Evolutionary conservation across 169 alveolate species (phyloP), one percentile per base, ranked within the genome.

Genomic region (Plasmodium vivax): DNA sequence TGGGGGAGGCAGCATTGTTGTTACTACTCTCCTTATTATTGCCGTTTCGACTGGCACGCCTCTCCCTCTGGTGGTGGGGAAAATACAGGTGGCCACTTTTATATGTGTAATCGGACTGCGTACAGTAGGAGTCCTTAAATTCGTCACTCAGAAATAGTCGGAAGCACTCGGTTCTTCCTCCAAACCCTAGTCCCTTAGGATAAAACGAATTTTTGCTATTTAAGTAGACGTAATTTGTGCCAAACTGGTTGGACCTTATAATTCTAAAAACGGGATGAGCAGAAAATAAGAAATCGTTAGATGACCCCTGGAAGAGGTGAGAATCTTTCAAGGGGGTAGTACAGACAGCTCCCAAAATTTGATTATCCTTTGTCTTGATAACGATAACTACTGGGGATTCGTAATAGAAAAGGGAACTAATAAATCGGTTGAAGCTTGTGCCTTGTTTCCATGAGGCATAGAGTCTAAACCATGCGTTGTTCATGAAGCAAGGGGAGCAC

Each of bases 401-500:
- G 41, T 92, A 92, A 92, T 92, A 43, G 58, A 71, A 82, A 82
- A 92, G 68, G 8, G 79, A 81, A 43, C 51, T 92, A 41, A 92
- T 92, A 92, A 92, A 92, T 58, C 95, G 36, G 36, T 82, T 92
- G 54, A 92, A 82, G 82, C 95, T 92, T 30, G 79, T 92, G 10
- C 95, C 95, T 92, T 92, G 73, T 92, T 92, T 92, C 81, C 92
- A 83, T 51, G 95, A 92, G 2, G 95, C 92, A 92, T 92, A 92
- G 43, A 92, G 75, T 72, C 92, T 81, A 82, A 82, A 92, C 95
- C 95, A 92, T 45, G 51, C 85, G 58, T 92, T 92, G 83, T 92
- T 92, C 41, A 23, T 82, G 83, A 92, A 92, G 27, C 92, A 81
- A 7, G 95, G 71, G 12, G 95, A 92, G 62, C 92, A 92, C 75